These are phyloP conservation scores for Mesembryanthemum crystallinum DNA, from an alignment of 148 eudicot species.

Conservation along the genomic window DNA sequence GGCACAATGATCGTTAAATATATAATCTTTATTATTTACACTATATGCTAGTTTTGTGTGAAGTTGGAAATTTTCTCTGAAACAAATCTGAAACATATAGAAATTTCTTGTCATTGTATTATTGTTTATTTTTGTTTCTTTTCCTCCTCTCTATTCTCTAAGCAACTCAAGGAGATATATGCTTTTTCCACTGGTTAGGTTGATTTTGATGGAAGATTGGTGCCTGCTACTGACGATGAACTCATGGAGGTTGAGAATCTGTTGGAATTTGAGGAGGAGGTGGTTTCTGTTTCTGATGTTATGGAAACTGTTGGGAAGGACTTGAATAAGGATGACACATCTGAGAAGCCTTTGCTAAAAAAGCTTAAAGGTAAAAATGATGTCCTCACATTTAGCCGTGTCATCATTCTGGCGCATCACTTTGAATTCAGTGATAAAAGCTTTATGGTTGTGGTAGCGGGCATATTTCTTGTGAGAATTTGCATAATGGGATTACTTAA, in stretches of 20 bases:
- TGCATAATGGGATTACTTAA: not conserved
- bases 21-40: too few species aligned
- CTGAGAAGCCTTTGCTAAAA: slow-evolving; percentile 25
- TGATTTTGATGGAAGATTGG: slow-evolving; percentile 70
- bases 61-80: too few species aligned
- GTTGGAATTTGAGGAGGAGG: slow-evolving; percentile 53
- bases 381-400: not conserved
- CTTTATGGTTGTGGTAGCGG: not conserved
- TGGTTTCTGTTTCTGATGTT: slow-evolving; percentile 32
- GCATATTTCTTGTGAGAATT: not conserved
- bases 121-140: too few species aligned
- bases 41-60: too few species aligned
- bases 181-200: slow-evolving; percentile 39
- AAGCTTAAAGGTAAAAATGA: slow-evolving; percentile 35
- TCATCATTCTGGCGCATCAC: not conserved
- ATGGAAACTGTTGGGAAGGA: slow-evolving; percentile 33
- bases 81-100: too few species aligned
- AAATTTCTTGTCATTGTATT: too few species aligned
- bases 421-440: not conserved
- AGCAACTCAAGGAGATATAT: not conserved
- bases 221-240: slow-evolving; percentile 87
- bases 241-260: slow-evolving; percentile 77
- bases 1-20: too few species aligned
- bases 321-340: slow-evolving; percentile 24
- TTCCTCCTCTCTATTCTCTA: too few species aligned